phyloP scores from a whole-genome alignment of 495 filamentous ascomycete species.

The Penicillium subrubescens region DNA sequence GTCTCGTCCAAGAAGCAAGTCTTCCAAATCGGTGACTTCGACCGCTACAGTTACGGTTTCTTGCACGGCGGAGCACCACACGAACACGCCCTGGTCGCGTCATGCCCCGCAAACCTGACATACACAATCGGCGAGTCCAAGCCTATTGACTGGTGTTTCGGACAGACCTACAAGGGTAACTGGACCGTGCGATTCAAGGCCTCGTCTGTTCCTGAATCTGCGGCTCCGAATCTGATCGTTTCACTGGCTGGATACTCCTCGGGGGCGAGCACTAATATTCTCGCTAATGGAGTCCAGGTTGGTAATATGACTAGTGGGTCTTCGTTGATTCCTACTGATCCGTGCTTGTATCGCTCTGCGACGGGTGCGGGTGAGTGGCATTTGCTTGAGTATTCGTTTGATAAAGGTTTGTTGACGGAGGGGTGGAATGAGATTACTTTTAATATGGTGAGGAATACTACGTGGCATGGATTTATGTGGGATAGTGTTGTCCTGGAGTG shows the following conservation, averaged over 20 bases:
- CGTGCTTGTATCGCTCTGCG: constrained; percentile 7
- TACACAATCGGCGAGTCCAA: constrained; percentile 4
- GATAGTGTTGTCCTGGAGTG: constrained; percentile 7
- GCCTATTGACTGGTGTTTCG: background rate
- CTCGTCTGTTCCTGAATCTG: background rate
- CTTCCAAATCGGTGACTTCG: constrained; percentile 9
- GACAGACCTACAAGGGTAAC: constrained; percentile 1
- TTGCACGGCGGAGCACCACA: constrained; percentile 3
- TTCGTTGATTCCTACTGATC: background rate
- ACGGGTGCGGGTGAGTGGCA: constrained; percentile 5
- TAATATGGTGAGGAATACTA: constrained; percentile 6
- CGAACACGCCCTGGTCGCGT: constrained; percentile 3
- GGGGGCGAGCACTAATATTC: background rate
- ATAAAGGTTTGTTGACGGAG: constrained; percentile 1
- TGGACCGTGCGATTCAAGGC: constrained; percentile 7
- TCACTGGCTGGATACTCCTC: constrained; percentile 7
- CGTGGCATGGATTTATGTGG: constrained; percentile 12
- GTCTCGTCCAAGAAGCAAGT: background rate
- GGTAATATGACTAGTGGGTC: constrained; percentile 9
- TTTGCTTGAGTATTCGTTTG: background rate
- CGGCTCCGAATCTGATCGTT: constrained; percentile 6
- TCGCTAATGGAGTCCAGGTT: constrained; percentile 5
- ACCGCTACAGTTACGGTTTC: constrained; percentile 8
- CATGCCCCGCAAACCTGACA: background rate
- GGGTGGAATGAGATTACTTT: constrained; percentile 9